Percentiles rank a stretch among this genome's conserved stretches.
These are phyloP conservation scores for Candida mattraensis DNA, from an alignment of 805 yeast genomes.

Conservation along the genomic window DNA sequence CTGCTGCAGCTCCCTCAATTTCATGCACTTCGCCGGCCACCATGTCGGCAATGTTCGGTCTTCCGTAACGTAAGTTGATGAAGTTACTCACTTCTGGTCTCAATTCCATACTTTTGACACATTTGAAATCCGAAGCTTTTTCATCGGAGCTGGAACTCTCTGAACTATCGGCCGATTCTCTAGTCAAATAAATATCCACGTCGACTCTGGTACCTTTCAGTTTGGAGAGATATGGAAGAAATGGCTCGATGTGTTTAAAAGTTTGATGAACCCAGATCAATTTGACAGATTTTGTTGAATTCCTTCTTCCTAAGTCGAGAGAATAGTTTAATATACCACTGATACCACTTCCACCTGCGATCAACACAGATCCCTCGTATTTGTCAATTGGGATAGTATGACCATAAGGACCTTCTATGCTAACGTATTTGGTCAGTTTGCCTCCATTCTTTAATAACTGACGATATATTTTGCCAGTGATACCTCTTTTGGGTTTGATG, in stretches of 20 bases:
- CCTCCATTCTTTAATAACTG: slow-evolving; percentile 34
- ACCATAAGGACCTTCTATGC: slow-evolving; percentile 74
- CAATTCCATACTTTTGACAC: background rate
- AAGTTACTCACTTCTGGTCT: slow-evolving; percentile 23
- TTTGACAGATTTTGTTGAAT: slow-evolving; percentile 32
- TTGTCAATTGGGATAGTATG: slow-evolving; percentile 44
- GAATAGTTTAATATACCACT: slow-evolving; percentile 53
- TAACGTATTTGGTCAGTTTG: slow-evolving; percentile 31
- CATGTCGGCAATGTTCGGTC: slow-evolving; percentile 39
- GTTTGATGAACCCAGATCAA: slow-evolving; percentile 64
- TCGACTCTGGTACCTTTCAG: slow-evolving; percentile 30
- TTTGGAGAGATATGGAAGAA: slow-evolving; percentile 38
- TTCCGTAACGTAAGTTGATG: slow-evolving; percentile 37
- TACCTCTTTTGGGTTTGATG: too few relatives aligned
- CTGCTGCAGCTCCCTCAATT: slow-evolving; percentile 39
- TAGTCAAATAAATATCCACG: slow-evolving; percentile 39
- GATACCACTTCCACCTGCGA: slow-evolving; percentile 74
- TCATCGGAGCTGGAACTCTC: too few relatives aligned
- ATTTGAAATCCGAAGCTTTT: too few relatives aligned
- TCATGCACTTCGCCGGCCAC: slow-evolving; percentile 34
- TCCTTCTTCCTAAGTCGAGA: slow-evolving; percentile 26
- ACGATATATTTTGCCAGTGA: slow-evolving; percentile 40
- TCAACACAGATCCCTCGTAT: slow-evolving; percentile 50
- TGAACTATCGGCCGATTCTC: too few relatives aligned
- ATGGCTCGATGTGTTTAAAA: slow-evolving; percentile 45